Conservation (phyloP, 768 basidiomycete genomes). For the Auricularia sp. region DNA sequence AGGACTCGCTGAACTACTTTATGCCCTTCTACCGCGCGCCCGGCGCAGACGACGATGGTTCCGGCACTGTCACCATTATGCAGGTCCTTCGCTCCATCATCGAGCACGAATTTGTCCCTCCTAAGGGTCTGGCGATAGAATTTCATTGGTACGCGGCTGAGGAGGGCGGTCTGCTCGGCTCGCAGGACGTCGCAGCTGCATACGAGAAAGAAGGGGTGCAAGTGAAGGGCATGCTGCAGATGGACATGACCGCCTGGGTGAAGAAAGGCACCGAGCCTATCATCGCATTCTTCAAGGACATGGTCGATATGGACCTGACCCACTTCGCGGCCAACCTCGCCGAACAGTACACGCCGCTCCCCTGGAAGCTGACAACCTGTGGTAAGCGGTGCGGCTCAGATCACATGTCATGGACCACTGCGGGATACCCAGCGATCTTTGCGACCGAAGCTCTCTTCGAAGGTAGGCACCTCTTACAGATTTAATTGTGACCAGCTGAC, state of each 20-base stretch:
- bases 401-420: constrained; percentile 36
- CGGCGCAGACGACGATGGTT: constrained; percentile 59
- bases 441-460: neutral
- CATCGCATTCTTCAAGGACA: constrained; percentile 31
- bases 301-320: constrained; percentile 26
- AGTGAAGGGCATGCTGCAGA: constrained; percentile 25
- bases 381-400: constrained; percentile 36
- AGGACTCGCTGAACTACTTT: constrained; percentile 10
- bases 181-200: constrained; percentile 43
- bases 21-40: constrained; percentile 34
- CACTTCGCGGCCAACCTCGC: constrained; percentile 22
- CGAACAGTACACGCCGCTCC: neutral
- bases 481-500: too few relatives aligned
- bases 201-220: constrained; percentile 36
- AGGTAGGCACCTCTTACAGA: neutral
- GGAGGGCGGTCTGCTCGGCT: constrained; percentile 76
- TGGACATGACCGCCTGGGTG: constrained; percentile 27
- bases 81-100: constrained; percentile 68
- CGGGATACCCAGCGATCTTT: constrained; percentile 31
- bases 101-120: constrained; percentile 54
- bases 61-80: constrained; percentile 68
- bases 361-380: constrained; percentile 3
- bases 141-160: constrained; percentile 83
- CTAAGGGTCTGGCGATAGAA: constrained; percentile 43
- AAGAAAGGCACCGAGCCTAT: constrained; percentile 34